Evolutionary conservation across 352 stramenopile species (phyloP).

Genomic region (Sclerospora graminicola): DNA sequence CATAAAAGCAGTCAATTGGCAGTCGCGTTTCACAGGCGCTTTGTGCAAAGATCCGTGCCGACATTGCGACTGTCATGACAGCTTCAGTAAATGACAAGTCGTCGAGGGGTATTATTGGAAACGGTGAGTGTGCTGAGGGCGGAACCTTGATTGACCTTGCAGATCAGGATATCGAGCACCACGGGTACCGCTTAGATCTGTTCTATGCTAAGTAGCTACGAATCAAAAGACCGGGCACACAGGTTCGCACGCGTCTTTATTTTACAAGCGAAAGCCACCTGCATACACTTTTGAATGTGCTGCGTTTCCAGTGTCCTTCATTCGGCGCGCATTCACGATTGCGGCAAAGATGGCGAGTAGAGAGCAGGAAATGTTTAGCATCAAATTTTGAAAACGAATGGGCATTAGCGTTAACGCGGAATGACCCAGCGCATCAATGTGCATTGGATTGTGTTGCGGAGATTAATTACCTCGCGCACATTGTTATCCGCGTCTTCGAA

Average conservation of each 20-base stretch:
- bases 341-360: slow-evolving; percentile 50
- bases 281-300: slow-evolving; percentile 97
- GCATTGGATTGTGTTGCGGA: too few relatives aligned
- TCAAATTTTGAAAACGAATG: slow-evolving; percentile 77
- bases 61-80: too few relatives aligned
- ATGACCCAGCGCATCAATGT: slow-evolving; percentile 70
- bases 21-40: too few relatives aligned
- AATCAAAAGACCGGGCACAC: slow-evolving; percentile 89
- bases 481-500: too few relatives aligned
- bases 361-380: slow-evolving; percentile 79
- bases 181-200: too few relatives aligned
- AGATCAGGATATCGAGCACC: too few relatives aligned
- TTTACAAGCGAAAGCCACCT: slow-evolving; percentile 99
- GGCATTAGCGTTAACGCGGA: slow-evolving; percentile 68
- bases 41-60: too few relatives aligned
- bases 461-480: too few relatives aligned
- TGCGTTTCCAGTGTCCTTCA: slow-evolving; percentile 61
- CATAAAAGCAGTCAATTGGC: too few relatives aligned
- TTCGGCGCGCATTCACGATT: slow-evolving; percentile 49
- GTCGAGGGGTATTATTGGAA: slow-evolving; percentile 14
- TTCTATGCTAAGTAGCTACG: slow-evolving; percentile 87
- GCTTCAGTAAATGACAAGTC: slow-evolving; percentile 89
- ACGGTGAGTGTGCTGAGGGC: slow-evolving; percentile 13
- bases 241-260: slow-evolving; percentile 95
- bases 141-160: too few relatives aligned